phyloP scores from a whole-genome alignment of 1,284 basidiomycete species.

The Fistulinella cinereoalba region DNA sequence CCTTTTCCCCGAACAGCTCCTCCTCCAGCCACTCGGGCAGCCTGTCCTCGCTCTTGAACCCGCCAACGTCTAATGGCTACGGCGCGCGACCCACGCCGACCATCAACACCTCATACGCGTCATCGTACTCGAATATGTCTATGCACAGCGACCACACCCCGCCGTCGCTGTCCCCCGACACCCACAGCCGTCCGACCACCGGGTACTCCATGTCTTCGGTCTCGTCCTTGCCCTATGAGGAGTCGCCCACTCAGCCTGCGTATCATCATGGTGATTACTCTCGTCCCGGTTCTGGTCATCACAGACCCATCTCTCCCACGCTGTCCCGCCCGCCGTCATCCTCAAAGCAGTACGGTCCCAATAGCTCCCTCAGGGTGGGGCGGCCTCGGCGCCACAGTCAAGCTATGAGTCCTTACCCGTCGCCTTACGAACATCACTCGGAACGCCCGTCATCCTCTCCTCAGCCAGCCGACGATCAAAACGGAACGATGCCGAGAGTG shows the following conservation, averaged over 20 bases:
- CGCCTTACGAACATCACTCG: constrained; percentile 67
- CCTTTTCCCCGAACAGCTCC: constrained; percentile 52
- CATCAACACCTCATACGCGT: constrained; percentile 67
- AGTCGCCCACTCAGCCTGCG: constrained; percentile 45
- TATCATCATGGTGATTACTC: constrained; percentile 58
- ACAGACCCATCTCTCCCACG: constrained; percentile 57
- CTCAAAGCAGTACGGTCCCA: constrained; percentile 48
- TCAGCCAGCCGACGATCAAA: constrained; percentile 58
- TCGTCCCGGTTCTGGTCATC: constrained; percentile 68
- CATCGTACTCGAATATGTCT: constrained; percentile 63
- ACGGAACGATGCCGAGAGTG: constrained; percentile 57
- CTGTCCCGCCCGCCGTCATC: constrained; percentile 63
- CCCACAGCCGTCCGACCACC: constrained; percentile 67
- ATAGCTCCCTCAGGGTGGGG: constrained; percentile 59
- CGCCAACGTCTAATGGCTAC: constrained; percentile 53
- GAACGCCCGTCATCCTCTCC: constrained; percentile 71
- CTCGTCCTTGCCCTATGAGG: constrained; percentile 69
- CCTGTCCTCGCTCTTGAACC: constrained; percentile 77
- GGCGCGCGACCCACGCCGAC: constrained; percentile 54
- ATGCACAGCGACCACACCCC: constrained; percentile 64
- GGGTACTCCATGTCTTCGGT: constrained; percentile 80
- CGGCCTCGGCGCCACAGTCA: constrained; percentile 74
- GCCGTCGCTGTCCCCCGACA: constrained; percentile 72
- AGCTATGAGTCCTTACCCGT: constrained; percentile 79
- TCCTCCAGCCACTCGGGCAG: constrained; percentile 65